Conservation (phyloP, 1,284 basidiomycete species). For the Salmacisia buchloeana region DNA sequence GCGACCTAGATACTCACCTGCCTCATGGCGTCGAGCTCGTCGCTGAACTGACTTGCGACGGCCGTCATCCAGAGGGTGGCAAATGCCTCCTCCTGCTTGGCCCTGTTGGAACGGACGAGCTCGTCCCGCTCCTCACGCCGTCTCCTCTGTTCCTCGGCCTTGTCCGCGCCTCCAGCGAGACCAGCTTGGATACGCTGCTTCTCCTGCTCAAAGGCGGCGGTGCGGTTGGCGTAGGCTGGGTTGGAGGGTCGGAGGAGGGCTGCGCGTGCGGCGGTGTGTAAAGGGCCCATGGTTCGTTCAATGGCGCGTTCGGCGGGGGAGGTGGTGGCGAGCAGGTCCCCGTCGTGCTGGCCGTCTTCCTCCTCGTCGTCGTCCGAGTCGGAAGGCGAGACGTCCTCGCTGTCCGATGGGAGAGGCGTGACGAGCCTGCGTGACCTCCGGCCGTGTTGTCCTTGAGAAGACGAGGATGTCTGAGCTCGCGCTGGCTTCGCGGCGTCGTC, state of each 20-base stretch:
- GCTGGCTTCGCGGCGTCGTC: neutral
- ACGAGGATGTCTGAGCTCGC: neutral
- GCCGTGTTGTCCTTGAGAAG: neutral
- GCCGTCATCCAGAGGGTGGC: conserved; percentile 2
- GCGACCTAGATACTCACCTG: neutral
- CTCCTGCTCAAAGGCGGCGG: conserved; percentile 6
- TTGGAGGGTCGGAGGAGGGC: neutral
- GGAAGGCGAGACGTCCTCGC: too few relatives aligned
- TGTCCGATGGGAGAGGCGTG: neutral
- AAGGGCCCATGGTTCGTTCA: neutral
- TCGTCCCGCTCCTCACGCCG: neutral
- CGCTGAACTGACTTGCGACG: conserved; percentile 3
- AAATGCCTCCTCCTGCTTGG: conserved; percentile 5
- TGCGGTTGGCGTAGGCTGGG: neutral
- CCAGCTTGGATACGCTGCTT: neutral
- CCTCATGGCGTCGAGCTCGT: conserved; percentile 5
- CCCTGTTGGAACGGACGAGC: neutral
- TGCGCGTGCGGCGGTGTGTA: neutral
- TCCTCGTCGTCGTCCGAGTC: neutral
- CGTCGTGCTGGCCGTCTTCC: neutral
- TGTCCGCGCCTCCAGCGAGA: neutral
- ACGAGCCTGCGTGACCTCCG: neutral
- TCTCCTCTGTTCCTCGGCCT: neutral
- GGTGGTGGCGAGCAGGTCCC: conserved; percentile 1
- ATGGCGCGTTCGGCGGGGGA: neutral